Evolutionary conservation across 495 filamentous ascomycete genomes (phyloP), one percentile per base, ranked within the genome.

Genomic region (Talaromyces nanjingensis): DNA sequence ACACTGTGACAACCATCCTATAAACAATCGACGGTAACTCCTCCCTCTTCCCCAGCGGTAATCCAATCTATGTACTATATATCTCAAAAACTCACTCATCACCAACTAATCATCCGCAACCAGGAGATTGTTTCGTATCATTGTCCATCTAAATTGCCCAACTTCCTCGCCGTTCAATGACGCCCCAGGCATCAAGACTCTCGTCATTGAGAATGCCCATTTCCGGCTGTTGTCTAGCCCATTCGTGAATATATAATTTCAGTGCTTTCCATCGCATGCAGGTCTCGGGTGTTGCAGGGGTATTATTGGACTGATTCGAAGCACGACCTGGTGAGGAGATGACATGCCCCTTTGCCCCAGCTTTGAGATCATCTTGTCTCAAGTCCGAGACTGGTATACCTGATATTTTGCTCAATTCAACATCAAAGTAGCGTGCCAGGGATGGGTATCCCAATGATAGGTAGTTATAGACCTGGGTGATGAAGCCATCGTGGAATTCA

Each of bases 381-480:
- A 97, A 80, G 53, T 90, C 83, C 27, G 81, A 77, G 31, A 91
- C 65, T 0, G 81, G 63, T 22, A 93, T 86, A 4, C 82, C 79
- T 33, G 88, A 89, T 57, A 96, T 92, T 71, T 86, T 87, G 70
- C 86, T 83, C 24, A 97, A 79, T 74, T 97, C 93, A 49, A 83
- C 76, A 72, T 97, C 93, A 70, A 88, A 97, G 60, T 83, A 83
- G 12, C 89, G 85, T 11, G 92, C 93, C 27, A 92, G 81, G 16
- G 89, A 86, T 7, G 92, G 91, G 72, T 96, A 97, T 3, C 93
- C 92, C 22, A 97, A 83, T 1, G 91, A 96, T 14, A 97, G 81
- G 75, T 97, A 97, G 71, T 97, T 96, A 79, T 93, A 97, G 18
- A 97, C 91, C 73, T 97, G 92, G 3, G 91, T 96, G 47, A 97